Base-by-base conservation (phyloP, 352 stramenopile genomes). In the Phytophthora nicotianae region DNA sequence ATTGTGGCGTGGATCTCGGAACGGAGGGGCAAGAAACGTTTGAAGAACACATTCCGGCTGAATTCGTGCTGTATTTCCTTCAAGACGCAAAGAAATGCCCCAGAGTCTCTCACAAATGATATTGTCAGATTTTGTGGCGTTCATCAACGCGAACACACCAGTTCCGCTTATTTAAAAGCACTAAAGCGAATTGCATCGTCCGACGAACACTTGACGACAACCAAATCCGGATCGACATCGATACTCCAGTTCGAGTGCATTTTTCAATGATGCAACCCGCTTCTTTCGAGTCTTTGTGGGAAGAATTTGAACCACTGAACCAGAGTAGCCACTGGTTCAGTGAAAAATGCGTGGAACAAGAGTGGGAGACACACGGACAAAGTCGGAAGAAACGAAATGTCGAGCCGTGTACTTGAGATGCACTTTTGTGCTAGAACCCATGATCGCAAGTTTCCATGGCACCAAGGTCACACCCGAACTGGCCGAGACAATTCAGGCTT, bases 381-480 rank as follows among this genome's bases (percentile, higher is more conserved):
- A 21, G 16, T 13, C 23, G 24, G 2, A 53, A 54, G 41, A 37
- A 52, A 24, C 19, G 16, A 41, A 35, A 29, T 4, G 33, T 66
- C n/a, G 45, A 24, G 14, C 3, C 45, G 5, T 26, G 46, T 11
- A 40, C 3, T 27, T 69, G 17, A 47, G 53, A 49, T 69, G 52
- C 38, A 63, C 52, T 11, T 68, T 64, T 29, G 52, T 68, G 1
- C 53, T 68, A 0, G 60, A 46, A 4, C 60, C 60, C 24, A 58
- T 63, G 46, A 33, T 58, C 19, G 60, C 53, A 14, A 33, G 52
- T n/a, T 68, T 63, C 19, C 9, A 50, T 20, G 45, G 58, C 17
- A 40, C 19, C 1, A 35, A 19, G 5, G 40, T 62, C 23, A 43
- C 41, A 6, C 13, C 13, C 1, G 29, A 58, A 0, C 20, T 61